phyloP scores from a whole-genome alignment of 805 yeast genomes.

The Teunomyces atbi region DNA sequence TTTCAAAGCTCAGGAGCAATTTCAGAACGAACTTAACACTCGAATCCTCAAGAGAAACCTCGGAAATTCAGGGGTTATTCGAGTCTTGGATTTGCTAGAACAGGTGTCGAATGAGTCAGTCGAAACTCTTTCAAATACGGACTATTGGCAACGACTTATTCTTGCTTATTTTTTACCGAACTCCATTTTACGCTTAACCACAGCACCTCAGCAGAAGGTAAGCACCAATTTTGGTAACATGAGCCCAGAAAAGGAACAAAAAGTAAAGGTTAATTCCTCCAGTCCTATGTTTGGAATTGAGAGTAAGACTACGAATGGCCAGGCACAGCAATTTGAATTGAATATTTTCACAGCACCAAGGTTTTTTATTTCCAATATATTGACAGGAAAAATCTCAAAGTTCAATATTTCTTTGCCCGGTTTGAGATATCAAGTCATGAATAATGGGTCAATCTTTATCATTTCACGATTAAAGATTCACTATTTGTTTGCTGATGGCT shows the following conservation, averaged over 20 bases:
- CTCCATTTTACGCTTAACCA: conserved; percentile 28
- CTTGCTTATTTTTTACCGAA: conserved; percentile 32
- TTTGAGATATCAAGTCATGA: conserved; percentile 38
- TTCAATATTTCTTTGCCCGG: conserved; percentile 35
- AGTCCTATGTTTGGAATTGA: conserved; percentile 6
- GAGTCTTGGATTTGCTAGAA: conserved; percentile 40
- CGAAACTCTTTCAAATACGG: conserved; percentile 26
- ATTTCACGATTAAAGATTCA: conserved; percentile 27
- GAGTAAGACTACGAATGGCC: conserved; percentile 7
- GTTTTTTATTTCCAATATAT: conserved; percentile 51
- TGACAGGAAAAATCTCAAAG: conserved; percentile 38
- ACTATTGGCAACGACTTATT: conserved; percentile 37
- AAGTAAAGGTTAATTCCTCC: conserved; percentile 2
- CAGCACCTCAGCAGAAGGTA: conserved; percentile 13
- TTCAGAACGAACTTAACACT: conserved; percentile 30
- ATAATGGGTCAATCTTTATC: conserved; percentile 38
- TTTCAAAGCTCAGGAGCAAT: conserved; percentile 10
- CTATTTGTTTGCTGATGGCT: conserved; percentile 62
- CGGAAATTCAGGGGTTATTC: conserved; percentile 43
- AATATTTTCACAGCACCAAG: conserved; percentile 64
- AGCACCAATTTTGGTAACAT: conserved; percentile 1
- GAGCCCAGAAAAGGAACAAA: conserved; percentile 6
- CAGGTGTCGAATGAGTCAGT: conserved; percentile 33
- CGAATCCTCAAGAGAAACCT: conserved; percentile 37
- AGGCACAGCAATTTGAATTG: conserved; percentile 54